Evolutionary conservation across 805 yeast genomes (phyloP).

Genomic region (Yamadazyma takamatsuzukensis): DNA sequence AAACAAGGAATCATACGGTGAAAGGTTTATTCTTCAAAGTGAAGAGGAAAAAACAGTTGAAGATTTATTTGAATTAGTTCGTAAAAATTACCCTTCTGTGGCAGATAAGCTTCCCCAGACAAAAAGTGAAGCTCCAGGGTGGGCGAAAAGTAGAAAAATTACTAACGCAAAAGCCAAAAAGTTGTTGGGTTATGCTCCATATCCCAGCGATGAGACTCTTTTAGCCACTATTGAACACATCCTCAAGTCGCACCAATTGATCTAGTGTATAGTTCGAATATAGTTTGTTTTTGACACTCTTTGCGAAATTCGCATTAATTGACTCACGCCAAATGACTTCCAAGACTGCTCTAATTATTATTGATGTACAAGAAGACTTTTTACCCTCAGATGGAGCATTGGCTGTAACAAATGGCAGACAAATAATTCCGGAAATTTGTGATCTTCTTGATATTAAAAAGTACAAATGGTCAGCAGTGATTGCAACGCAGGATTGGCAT

Average conservation of each 20-base stretch:
- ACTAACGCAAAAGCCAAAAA: constrained; percentile 3
- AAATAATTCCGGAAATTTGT: constrained; percentile 50
- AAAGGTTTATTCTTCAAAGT: constrained; percentile 4
- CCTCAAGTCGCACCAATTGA: neutral
- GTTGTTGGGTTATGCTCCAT: constrained; percentile 3
- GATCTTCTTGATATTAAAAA: constrained; percentile 35
- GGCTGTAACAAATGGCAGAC: constrained; percentile 66
- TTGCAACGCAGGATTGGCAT: constrained; percentile 88
- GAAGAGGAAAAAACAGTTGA: neutral
- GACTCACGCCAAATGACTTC: neutral
- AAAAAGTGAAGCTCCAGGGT: neutral
- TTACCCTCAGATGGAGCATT: constrained; percentile 74
- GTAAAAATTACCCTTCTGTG: constrained; percentile 2
- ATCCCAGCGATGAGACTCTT: neutral
- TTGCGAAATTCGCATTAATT: neutral
- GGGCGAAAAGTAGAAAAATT: neutral
- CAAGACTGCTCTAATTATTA: constrained; percentile 56
- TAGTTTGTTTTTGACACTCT: too few species aligned
- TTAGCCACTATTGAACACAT: neutral
- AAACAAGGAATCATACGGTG: constrained; percentile 3
- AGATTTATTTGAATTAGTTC: neutral
- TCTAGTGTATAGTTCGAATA: neutral
- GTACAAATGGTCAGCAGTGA: constrained; percentile 57
- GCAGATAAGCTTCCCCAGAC: constrained; percentile 4
- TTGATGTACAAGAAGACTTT: constrained; percentile 87